Conservation (phyloP, 169 alveolate species). For the Plasmodium malariae region DNA sequence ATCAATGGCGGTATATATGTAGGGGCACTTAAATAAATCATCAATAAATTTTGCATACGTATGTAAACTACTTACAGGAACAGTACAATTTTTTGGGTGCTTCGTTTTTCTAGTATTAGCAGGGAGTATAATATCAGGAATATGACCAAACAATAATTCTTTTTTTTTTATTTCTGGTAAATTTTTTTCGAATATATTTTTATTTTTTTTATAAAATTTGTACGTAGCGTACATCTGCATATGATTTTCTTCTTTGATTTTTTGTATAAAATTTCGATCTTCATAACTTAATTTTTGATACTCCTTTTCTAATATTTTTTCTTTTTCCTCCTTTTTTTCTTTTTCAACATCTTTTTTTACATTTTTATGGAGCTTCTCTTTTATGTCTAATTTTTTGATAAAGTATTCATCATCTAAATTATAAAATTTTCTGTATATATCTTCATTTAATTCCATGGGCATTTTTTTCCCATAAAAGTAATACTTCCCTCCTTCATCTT, state of each 20-base stretch:
- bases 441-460: slow-evolving; percentile 41
- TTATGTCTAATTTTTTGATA: slow-evolving; percentile 18
- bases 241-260: slow-evolving; percentile 53
- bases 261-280: slow-evolving; percentile 50
- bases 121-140: slow-evolving; percentile 75
- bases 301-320: slow-evolving; percentile 38
- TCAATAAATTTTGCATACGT: slow-evolving; percentile 58
- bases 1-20: slow-evolving; percentile 67
- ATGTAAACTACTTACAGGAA: slow-evolving; percentile 52
- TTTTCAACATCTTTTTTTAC: slow-evolving; percentile 23
- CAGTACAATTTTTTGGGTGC: slow-evolving; percentile 63
- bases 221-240: slow-evolving; percentile 13
- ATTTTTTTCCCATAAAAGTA: slow-evolving; percentile 70
- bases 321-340: slow-evolving; percentile 21
- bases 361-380: slow-evolving; percentile 8
- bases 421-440: slow-evolving; percentile 44
- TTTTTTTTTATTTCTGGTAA: slow-evolving; percentile 55
- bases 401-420: slow-evolving; percentile 70
- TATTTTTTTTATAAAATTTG: slow-evolving; percentile 66
- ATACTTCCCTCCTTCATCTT: slow-evolving; percentile 77
- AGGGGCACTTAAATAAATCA: slow-evolving; percentile 44
- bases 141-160: slow-evolving; percentile 55
- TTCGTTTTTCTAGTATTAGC: slow-evolving; percentile 53
- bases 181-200: slow-evolving; percentile 50
- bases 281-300: slow-evolving; percentile 27